A percentile compares a stretch with the other conserved stretches of the same genome.
Evolutionary conservation across 2,329 filamentous ascomycete genomes (phyloP).

Genomic region (Shiraia bambusicola): DNA sequence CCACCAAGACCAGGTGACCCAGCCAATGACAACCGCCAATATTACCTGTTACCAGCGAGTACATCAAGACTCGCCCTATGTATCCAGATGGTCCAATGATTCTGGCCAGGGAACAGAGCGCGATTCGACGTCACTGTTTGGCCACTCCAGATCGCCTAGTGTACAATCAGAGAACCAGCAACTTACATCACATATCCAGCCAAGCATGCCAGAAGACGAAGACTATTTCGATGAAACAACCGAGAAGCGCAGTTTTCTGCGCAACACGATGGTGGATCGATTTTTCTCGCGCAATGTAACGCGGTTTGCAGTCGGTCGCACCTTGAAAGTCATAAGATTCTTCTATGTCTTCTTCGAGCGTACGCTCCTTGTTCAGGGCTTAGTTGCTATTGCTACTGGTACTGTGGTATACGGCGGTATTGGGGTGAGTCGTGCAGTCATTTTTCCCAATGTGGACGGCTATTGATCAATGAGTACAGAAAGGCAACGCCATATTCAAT

Average conservation of each 20-base stretch:
- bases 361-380: slow-evolving; percentile 75
- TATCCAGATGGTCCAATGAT: slow-evolving; percentile 47
- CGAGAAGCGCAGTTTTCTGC: slow-evolving; percentile 51
- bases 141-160: slow-evolving; percentile 64
- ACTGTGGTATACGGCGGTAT: slow-evolving; percentile 78
- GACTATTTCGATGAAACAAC: slow-evolving; percentile 52
- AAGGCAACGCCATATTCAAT: slow-evolving; percentile 70
- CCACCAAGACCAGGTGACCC: slow-evolving; percentile 20
- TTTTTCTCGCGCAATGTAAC: slow-evolving; percentile 59
- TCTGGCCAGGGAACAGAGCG: slow-evolving; percentile 68
- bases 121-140: slow-evolving; percentile 66
- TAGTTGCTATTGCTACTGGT: slow-evolving; percentile 70
- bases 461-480: slow-evolving; percentile 48
- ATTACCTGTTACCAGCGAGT: slow-evolving; percentile 45
- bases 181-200: slow-evolving; percentile 43
- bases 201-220: slow-evolving; percentile 43
- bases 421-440: slow-evolving; percentile 63
- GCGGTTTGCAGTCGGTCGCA: slow-evolving; percentile 54
- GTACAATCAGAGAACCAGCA: slow-evolving; percentile 48
- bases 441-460: slow-evolving; percentile 2
- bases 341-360: slow-evolving; percentile 72
- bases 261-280: slow-evolving; percentile 49
- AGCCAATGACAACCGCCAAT: slow-evolving; percentile 38
- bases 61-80: slow-evolving; percentile 26
- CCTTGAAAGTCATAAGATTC: slow-evolving; percentile 60